phyloP scores from a whole-genome alignment of 352 stramenopile species.

The Globisporangium sylvaticum region DNA sequence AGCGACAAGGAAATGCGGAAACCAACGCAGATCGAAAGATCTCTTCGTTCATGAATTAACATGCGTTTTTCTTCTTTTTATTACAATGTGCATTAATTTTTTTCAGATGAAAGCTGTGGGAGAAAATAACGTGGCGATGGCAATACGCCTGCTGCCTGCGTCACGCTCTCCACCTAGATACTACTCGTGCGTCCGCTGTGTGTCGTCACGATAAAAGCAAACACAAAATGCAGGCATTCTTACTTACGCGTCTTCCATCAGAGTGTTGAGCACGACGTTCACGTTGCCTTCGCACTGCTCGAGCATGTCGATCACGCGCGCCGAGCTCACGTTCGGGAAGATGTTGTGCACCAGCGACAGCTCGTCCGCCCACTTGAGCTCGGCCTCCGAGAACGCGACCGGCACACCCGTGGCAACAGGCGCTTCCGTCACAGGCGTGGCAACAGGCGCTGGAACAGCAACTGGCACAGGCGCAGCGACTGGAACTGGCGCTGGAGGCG shows the following conservation, averaged over 20 bases:
- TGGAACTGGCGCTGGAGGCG: constrained; percentile 5
- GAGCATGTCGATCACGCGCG: constrained; percentile 49
- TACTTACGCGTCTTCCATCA: constrained; percentile 50
- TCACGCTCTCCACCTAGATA: neutral
- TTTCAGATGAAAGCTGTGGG: neutral
- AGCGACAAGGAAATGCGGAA: too few relatives aligned
- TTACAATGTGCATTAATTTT: neutral
- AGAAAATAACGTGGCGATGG: neutral
- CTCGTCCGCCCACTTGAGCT: constrained; percentile 72
- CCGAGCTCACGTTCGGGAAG: constrained; percentile 49
- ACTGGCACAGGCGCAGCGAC: constrained; percentile 7
- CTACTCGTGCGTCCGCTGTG: neutral
- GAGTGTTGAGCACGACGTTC: constrained; percentile 67
- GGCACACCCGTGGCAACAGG: constrained; percentile 19
- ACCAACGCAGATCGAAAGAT: too few relatives aligned
- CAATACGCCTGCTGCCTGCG: neutral
- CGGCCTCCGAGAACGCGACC: constrained; percentile 47
- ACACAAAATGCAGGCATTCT: neutral
- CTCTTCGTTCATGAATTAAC: too few relatives aligned
- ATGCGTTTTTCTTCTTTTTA: neutral
- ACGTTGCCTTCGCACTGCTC: constrained; percentile 65
- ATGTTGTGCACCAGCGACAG: constrained; percentile 60
- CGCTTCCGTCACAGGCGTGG: constrained; percentile 5
- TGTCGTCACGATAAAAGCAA: neutral
- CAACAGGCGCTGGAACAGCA: constrained; percentile 4